Percentiles rank a stretch among this genome's conserved stretches.
phyloP scores from a whole-genome alignment of 495 filamentous ascomycete genomes.

The Penicillium waksmanii region DNA sequence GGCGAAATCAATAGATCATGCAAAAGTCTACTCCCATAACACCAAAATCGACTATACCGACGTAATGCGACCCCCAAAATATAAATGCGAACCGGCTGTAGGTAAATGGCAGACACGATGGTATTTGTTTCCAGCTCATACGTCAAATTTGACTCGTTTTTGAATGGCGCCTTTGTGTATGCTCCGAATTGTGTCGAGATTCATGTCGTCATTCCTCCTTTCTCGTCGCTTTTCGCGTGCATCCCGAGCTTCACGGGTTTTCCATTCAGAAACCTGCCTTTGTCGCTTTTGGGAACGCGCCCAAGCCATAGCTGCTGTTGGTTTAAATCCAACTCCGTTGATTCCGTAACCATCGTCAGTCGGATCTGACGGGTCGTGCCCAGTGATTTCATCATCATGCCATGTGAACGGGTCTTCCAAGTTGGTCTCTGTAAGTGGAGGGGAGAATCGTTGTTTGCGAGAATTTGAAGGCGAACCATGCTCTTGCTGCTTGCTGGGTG shows the following conservation, averaged over 20 bases:
- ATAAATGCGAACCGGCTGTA: neutral
- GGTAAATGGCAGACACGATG: neutral
- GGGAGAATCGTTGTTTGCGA: conserved; percentile 43
- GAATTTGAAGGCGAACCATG: conserved; percentile 29
- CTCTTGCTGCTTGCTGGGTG: conserved; percentile 32
- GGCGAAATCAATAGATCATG: conserved; percentile 13
- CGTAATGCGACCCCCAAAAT: neutral
- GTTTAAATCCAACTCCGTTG: conserved; percentile 90
- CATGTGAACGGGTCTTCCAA: conserved; percentile 65
- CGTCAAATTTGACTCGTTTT: conserved; percentile 50
- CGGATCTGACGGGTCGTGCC: conserved; percentile 73
- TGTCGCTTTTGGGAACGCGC: conserved; percentile 72
- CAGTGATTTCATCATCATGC: conserved; percentile 84
- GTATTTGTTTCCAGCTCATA: conserved; percentile 20
- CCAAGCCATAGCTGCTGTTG: conserved; percentile 81
- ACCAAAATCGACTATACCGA: neutral
- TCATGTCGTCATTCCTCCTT: conserved; percentile 54
- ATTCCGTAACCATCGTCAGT: conserved; percentile 80
- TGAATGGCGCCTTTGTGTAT: conserved; percentile 42
- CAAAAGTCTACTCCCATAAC: conserved; percentile 8
- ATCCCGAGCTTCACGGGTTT: conserved; percentile 78
- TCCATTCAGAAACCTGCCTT: conserved; percentile 85
- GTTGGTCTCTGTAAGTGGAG: conserved; percentile 48
- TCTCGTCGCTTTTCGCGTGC: conserved; percentile 75
- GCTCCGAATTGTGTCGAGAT: conserved; percentile 34